These are phyloP conservation scores for Blastobotrys apis DNA, from an alignment of 1,139 yeast genomes.

Conservation along the genomic window DNA sequence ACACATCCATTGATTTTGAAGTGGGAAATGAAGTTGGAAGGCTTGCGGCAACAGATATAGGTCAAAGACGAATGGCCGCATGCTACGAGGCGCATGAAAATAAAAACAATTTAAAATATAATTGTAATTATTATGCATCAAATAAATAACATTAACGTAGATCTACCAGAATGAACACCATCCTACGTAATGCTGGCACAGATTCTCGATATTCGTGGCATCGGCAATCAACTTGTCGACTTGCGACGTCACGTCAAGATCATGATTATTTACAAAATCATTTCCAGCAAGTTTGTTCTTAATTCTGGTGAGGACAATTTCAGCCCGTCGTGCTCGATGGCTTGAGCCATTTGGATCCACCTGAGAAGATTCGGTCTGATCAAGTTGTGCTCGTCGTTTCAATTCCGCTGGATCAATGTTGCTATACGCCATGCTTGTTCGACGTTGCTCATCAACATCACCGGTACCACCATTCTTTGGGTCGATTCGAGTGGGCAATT, in stretches of 20 bases:
- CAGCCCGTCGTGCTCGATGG: slow-evolving; percentile 86
- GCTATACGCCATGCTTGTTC: slow-evolving; percentile 12
- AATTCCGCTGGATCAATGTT: slow-evolving; percentile 52
- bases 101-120: not conserved
- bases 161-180: slow-evolving; percentile 97
- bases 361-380: slow-evolving; percentile 67
- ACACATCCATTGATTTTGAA: slow-evolving; percentile 39
- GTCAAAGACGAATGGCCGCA: no score
- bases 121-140: no score
- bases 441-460: slow-evolving; percentile 4
- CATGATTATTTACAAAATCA: slow-evolving; percentile 71
- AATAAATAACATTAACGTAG: not conserved
- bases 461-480: slow-evolving; percentile 5
- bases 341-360: slow-evolving; percentile 62
- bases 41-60: no score
- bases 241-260: slow-evolving; percentile 79
- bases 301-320: slow-evolving; percentile 81
- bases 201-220: slow-evolving; percentile 92
- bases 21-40: slow-evolving; percentile 33
- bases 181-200: slow-evolving; percentile 95
- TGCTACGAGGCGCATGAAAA: not conserved
- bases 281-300: slow-evolving; percentile 92
- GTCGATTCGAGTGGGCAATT: slow-evolving; percentile 63
- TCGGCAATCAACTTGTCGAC: slow-evolving; percentile 93
- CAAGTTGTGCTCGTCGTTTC: slow-evolving; percentile 67